phyloP scores from a whole-genome alignment of 495 filamentous ascomycete genomes.

The Neurospora sp. region DNA sequence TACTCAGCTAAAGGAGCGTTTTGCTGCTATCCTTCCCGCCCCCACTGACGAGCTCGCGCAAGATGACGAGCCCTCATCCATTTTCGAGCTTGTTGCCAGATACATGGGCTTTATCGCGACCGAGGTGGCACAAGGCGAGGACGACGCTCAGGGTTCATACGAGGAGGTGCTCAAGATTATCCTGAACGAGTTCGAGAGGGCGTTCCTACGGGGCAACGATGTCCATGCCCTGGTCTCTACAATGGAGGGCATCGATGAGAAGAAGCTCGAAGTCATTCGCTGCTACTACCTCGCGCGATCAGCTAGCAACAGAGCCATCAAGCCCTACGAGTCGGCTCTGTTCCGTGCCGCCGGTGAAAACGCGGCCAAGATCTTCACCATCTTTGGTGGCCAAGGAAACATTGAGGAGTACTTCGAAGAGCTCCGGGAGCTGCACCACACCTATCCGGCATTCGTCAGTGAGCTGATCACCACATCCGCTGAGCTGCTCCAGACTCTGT shows the following conservation, averaged over 20 bases:
- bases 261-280: conserved; percentile 78
- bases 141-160: conserved; percentile 73
- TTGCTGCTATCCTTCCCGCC: conserved; percentile 69
- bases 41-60: conserved; percentile 94
- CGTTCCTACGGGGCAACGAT: conserved; percentile 89
- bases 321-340: conserved; percentile 83
- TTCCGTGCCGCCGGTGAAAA: conserved; percentile 77
- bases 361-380: conserved; percentile 70
- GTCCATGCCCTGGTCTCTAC: conserved; percentile 80
- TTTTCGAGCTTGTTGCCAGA: conserved; percentile 78
- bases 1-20: conserved; percentile 79
- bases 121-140: conserved; percentile 84
- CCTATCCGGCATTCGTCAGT: conserved; percentile 82
- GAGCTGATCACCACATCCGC: conserved; percentile 71
- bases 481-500: conserved; percentile 71
- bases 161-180: conserved; percentile 80
- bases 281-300: conserved; percentile 86
- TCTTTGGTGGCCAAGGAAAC: conserved; percentile 98
- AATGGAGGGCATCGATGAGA: conserved; percentile 76
- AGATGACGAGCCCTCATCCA: conserved; percentile 94
- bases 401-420: conserved; percentile 99
- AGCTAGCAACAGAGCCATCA: conserved; percentile 70
- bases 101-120: conserved; percentile 81
- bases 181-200: conserved; percentile 90
- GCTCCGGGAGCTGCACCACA: conserved; percentile 77